Evolutionary conservation across 2,329 filamentous ascomycete species (phyloP).

Genomic region (Fusarium newnesense): DNA sequence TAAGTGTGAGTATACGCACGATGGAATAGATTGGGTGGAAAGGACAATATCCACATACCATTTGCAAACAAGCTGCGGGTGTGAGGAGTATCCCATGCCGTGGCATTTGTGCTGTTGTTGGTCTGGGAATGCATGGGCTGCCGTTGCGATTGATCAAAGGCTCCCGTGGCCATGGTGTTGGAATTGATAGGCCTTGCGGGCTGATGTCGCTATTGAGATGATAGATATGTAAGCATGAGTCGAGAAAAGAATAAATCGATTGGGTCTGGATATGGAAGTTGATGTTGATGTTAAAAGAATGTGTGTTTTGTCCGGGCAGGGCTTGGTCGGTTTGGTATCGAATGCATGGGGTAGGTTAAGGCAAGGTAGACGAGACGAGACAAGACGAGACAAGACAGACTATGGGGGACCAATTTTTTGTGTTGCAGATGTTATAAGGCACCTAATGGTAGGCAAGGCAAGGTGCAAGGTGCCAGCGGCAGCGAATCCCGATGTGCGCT

Average conservation of each 20-base stretch:
- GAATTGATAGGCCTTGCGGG: conserved; percentile 48
- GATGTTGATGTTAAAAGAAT: conserved; percentile 22
- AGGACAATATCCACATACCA: conserved; percentile 53
- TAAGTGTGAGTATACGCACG: conserved; percentile 25
- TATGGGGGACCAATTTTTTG: conserved; percentile 32
- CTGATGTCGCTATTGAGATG: conserved; percentile 47
- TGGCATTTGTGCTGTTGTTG: neutral
- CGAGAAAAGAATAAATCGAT: conserved; percentile 25
- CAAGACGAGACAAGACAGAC: neutral
- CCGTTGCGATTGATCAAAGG: conserved; percentile 46
- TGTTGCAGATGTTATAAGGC: conserved; percentile 28
- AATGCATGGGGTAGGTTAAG: conserved; percentile 21
- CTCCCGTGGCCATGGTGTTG: conserved; percentile 50
- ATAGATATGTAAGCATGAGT: conserved; percentile 35
- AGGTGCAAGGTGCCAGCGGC: conserved; percentile 39
- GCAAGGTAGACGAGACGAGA: conserved; percentile 2
- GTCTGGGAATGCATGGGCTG: conserved; percentile 48
- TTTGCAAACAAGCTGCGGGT: conserved; percentile 53
- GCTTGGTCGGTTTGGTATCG: conserved; percentile 16
- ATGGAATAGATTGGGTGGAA: neutral
- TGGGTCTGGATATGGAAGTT: conserved; percentile 17
- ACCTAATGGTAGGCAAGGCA: neutral
- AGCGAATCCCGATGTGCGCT: conserved; percentile 43
- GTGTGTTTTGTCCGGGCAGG: conserved; percentile 30
- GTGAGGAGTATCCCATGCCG: neutral